Evolutionary conservation across 495 filamentous ascomycete species (phyloP), one percentile per base, ranked within the genome.

Genomic region (Hypoxylon crocopeplum): DNA sequence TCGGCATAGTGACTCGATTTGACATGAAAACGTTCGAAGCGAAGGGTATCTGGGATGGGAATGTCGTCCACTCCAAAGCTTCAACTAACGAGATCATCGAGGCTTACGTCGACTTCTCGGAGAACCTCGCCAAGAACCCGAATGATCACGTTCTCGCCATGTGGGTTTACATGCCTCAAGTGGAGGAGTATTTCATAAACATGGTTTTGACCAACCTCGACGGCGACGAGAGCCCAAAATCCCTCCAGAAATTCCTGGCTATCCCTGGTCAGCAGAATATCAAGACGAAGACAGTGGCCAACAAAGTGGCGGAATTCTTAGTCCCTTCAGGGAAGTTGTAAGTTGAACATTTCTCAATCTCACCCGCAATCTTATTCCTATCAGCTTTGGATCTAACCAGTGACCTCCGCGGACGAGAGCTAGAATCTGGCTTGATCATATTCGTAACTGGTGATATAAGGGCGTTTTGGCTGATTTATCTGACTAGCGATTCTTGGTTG

Each of bases 1-100:
- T 83, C 50, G 81, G 81, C 0, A 75, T 84, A 27, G 77, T 83
- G 1, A 83, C 80, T 10, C 70, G 71, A 11, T 77, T 80, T 33
- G 72, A 80, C 36, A 49, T 81, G 67, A 57, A 46, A 17, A 56
- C 60, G 1, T 56, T 61, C 38, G 57, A 63, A 22, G 52, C 68
- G 1, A 56, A 54, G n/a, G 20, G 41, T 1, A 56, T 69, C n/a
- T 69, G 54, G 54, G 53, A 57, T 44, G 64, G 66, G 24, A 44
- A 22, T 19, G 17, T 27, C 6, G 11, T 56, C 33, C 29, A 49
- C 15, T 38, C 56, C 10, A 40, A 39, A 22, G 24, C 36, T 12
- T 5, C 38, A 15, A 34, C 37, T 8, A 20, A 62, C 16, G 39
- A 63, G 40, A 29, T 68, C 16, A 47, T 62, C 7, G 59, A 70